phyloP scores from a whole-genome alignment of 371 early-diverging fungal genomes.

The Enteropsectra breve region DNA sequence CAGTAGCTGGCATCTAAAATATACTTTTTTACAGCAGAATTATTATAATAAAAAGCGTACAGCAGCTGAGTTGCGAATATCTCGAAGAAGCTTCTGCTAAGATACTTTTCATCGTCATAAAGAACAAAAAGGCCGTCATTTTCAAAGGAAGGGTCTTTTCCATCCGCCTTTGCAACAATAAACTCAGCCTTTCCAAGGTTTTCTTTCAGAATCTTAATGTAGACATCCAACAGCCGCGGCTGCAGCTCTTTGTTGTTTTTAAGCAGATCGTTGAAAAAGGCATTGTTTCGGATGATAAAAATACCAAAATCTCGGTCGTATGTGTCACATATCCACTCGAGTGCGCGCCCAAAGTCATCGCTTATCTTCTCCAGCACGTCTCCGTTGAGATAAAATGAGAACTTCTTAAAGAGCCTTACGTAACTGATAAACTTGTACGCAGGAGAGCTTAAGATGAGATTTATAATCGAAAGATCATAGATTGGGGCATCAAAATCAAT shows the following conservation, averaged over 20 bases:
- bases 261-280: slow-evolving; percentile 42
- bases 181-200: slow-evolving; percentile 35
- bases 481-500: slow-evolving; percentile 26
- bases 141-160: not conserved
- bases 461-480: slow-evolving; percentile 37
- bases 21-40: slow-evolving; percentile 10
- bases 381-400: slow-evolving; percentile 45
- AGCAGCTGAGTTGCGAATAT: slow-evolving; percentile 34
- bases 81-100: slow-evolving; percentile 8
- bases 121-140: not conserved
- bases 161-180: not conserved
- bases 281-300: slow-evolving; percentile 44
- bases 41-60: no score
- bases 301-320: slow-evolving; percentile 21
- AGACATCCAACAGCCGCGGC: slow-evolving; percentile 20
- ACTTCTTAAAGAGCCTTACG: slow-evolving; percentile 44
- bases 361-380: slow-evolving; percentile 49
- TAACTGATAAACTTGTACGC: slow-evolving; percentile 40
- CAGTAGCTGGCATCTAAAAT: slow-evolving; percentile 10
- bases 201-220: slow-evolving; percentile 34
- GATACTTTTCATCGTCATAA: not conserved
- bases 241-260: slow-evolving; percentile 15
- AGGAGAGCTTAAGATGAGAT: slow-evolving; percentile 22
- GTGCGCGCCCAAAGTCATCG: slow-evolving; percentile 33
- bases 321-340: slow-evolving; percentile 29